Conservation (phyloP, 1,284 basidiomycete species). For the Lentinula novae-zelandiae region DNA sequence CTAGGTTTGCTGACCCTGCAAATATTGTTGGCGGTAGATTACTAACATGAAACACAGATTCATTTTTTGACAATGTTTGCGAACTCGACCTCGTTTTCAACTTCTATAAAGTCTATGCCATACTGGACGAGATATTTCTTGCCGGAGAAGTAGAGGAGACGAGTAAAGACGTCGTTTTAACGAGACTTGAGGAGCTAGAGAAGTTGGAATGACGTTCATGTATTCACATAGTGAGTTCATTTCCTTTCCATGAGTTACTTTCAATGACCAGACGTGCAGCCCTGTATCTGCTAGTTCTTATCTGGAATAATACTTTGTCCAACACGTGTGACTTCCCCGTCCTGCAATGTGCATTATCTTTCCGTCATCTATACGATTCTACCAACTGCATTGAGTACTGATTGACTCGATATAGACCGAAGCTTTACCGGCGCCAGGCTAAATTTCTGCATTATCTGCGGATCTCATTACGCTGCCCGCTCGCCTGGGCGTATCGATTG, state of each 20-base stretch:
- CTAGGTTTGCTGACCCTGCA: constrained; percentile 58
- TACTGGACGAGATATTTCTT: constrained; percentile 97
- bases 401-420: constrained; percentile 3
- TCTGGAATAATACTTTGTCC: neutral
- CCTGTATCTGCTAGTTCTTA: neutral
- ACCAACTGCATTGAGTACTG: neutral
- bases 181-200: constrained; percentile 86
- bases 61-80: constrained; percentile 98
- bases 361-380: neutral
- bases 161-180: constrained; percentile 91
- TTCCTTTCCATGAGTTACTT: neutral
- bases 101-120: constrained; percentile 98
- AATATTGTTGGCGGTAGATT: neutral
- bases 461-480: neutral
- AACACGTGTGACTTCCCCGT: neutral
- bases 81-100: constrained; percentile 98
- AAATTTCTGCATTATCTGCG: neutral
- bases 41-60: constrained; percentile 49
- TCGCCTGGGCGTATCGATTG: neutral
- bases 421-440: neutral
- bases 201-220: constrained; percentile 57
- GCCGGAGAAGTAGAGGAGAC: constrained; percentile 99
- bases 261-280: neutral
- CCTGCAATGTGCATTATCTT: neutral
- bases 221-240: neutral